Base-by-base conservation (phyloP, 2,329 filamentous ascomycete genomes). In the Diaporthe ilicicola region DNA sequence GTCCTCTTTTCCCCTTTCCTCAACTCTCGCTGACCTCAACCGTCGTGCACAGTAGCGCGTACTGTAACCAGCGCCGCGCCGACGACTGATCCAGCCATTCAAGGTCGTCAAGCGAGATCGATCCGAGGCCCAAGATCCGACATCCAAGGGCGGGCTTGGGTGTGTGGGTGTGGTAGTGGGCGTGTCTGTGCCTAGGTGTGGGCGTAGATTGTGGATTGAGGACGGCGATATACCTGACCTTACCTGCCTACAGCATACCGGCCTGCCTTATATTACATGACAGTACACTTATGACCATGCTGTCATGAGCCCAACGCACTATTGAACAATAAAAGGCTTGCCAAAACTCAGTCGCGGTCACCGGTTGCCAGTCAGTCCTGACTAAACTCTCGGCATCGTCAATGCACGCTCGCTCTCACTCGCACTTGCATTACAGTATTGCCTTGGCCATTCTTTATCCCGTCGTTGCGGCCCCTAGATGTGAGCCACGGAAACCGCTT, bases 371-470 rank as follows among this genome's bases (percentile, higher is more conserved):
- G 17, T 65, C 67, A 70, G n/a, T 64, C 48, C 67, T 64, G 56
- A 53, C 67, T 62, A 69, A 68, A 69, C 34, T 53, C 68, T 44
- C 62, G 68, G 42, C 59, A 50, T 64, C 59, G 44, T 68, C 65
- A 68, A 68, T 68, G 65, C 50, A 37, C 39, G 17, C 32, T 34
- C 32, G 9, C 32, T 5, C 4, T 34, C 9, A 9, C 17, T 55
- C 42, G 27, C 27, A 44, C 37, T 37, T 67, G 27, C 54, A 59
- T 56, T 54, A 32, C 50, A n/a, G n/a, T 22, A 44, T 55, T 29
- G 13, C 42, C 59, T 39, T 15, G 7, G 37, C 37, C 37, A 8
- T 34, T 34, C 32, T 39, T 39, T 39, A 39, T 3, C 44, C 59
- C 59, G 42, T 50, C 24, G 59, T 37, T 37, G 59, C 59, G 44